Evolutionary conservation across 2,329 filamentous ascomycete genomes (phyloP), one percentile per base, ranked within the genome.

Genomic region (Ophiocordyceps camponoti-rufipedis): DNA sequence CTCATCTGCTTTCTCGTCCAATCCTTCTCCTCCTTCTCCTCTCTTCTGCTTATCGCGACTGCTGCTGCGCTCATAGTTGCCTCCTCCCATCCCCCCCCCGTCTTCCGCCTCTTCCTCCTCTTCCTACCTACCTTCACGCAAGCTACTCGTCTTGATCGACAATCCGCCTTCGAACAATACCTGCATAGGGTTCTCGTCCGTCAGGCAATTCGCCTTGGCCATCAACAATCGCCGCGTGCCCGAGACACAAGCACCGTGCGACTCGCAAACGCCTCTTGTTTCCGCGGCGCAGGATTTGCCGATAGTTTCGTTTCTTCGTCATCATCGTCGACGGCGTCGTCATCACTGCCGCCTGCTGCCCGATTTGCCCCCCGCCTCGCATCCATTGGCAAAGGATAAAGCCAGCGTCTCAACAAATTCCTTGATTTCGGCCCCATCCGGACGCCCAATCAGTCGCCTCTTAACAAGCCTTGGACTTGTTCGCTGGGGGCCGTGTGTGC

Each of bases 401-500:
- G 5, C 5, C 14, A 16, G n/a, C 14, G 8, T 33, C 12, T n/a
- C 14, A 38, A 38, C 33, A 38, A n/a, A 38, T 38, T 38, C 33
- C 33, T 12, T 38, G 33, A 38, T 38, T 28, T 35, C 42, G 23
- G 12, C 43, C 11, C 13, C 16, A 31, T 23, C 41, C 32, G 39
- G 41, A 23, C 23, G 28, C 43, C 41, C 38, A 35, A n/a, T 23
- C 10, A 19, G 14, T 16, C 18, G 28, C 14, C 16, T 12, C 29
- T 47, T 2, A 14, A 12, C 6, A 18, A 32, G 46, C 44, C 44
- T 47, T 45, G 41, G 14, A 11, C 39, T 18, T 41, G n/a, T 23
- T 44, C 45, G 31, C 18, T 43, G 45, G 47, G 39, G 47, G 38
- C 45, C 43, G 50, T 44, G 48, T 46, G 47, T 51, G 50, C 48